Evolutionary conservation across 768 basidiomycete species (phyloP), one percentile per base, ranked within the genome.

Genomic region (Dioszegia aurantiaca): DNA sequence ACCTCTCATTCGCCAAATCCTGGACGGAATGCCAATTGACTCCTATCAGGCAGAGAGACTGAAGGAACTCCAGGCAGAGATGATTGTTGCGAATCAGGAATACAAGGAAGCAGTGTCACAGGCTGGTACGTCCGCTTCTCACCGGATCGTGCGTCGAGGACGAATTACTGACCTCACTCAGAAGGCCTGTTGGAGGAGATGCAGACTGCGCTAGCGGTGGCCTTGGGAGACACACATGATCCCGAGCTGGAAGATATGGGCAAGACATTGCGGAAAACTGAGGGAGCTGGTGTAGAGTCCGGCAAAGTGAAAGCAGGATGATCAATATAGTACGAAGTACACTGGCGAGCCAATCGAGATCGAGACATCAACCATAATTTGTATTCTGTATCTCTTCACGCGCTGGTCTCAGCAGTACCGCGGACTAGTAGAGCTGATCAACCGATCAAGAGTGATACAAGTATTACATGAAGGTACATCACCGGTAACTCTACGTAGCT

Each of bases 21-120:
- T n/a, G n/a, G n/a, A n/a, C n/a, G n/a, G n/a, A n/a, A n/a, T n/a
- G n/a, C n/a, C n/a, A n/a, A n/a, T n/a, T n/a, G n/a, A n/a, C n/a
- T n/a, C n/a, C n/a, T n/a, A n/a, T n/a, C 30, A 72, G 70, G 65
- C 65, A 10, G 26, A 47, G n/a, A 26, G 70, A 37, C 44, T 72
- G 26, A 30, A 52, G n/a, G 60, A 69, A 26, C 51, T 72, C 8
- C 68, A 69, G 42, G 62, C 33, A 3, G 70, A 72, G 52, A 64
- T 69, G 63, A 28, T 61, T 4, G 46, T 55, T 2, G 68, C 66
- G 21, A 72, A 72, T 52, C 56, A 56, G 28, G 68, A 72, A 36
- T 72, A 72, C 45, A 67, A 63, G 49, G 64, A 56, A 10, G 68
- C 64, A 28, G 24, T 69, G 17, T 43, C 60, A 37, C 65, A 68